phyloP scores from a whole-genome alignment of 1,284 basidiomycete species.

The Microbotryum intermedium region DNA sequence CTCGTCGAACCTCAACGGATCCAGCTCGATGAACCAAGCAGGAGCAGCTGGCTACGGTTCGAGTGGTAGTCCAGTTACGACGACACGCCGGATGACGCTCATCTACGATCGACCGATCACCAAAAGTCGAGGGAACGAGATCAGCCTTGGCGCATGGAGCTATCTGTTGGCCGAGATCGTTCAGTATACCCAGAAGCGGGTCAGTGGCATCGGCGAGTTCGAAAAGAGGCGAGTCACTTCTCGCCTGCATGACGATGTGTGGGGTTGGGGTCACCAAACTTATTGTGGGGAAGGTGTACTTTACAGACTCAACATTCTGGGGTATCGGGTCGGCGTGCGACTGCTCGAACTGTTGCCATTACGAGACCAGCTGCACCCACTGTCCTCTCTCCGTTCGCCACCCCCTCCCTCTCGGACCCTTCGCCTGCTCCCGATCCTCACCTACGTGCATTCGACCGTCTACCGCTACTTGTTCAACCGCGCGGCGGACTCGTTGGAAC shows the following conservation, averaged over 20 bases:
- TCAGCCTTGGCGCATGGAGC: constrained; percentile 69
- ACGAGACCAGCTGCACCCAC: constrained; percentile 30
- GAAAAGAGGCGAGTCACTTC: constrained; percentile 48
- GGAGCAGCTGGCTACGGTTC: too few relatives aligned
- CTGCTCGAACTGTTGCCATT: constrained; percentile 57
- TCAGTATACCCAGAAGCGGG: constrained; percentile 89
- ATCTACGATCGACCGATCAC: constrained; percentile 79
- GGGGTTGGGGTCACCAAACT: too few relatives aligned
- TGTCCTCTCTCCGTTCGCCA: constrained; percentile 29
- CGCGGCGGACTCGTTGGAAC: constrained; percentile 86
- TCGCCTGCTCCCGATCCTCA: constrained; percentile 75
- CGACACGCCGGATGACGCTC: constrained; percentile 1
- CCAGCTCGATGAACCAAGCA: too few relatives aligned
- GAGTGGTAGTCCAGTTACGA: too few relatives aligned
- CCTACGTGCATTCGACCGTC: constrained; percentile 84
- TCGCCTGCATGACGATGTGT: too few relatives aligned
- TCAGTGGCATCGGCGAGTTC: constrained; percentile 86
- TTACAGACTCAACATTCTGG: constrained; percentile 69
- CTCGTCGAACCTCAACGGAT: too few relatives aligned
- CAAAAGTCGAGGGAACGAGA: constrained; percentile 69
- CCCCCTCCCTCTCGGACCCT: constrained; percentile 68
- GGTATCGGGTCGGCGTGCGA: constrained; percentile 77
- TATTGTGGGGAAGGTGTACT: not conserved
- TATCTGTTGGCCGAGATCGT: constrained; percentile 88
- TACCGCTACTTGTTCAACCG: constrained; percentile 91